These are phyloP conservation scores for Albizia julibrissin DNA, from an alignment of 306 rosid genomes.

Conservation along the genomic window DNA sequence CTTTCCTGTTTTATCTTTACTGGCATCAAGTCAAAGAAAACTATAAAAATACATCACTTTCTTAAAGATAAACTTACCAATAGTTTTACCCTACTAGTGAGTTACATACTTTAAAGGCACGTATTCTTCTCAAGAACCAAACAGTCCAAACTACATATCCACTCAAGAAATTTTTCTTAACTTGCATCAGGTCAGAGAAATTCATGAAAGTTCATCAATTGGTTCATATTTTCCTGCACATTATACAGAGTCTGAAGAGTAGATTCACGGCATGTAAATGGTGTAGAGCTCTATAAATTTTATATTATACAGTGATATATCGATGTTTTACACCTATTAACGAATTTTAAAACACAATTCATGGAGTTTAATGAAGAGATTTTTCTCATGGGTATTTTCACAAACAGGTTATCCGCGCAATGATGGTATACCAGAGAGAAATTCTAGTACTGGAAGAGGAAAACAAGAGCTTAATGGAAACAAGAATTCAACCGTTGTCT, in stretches of 20 bases:
- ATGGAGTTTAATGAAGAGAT: background rate
- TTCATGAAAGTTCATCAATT: background rate
- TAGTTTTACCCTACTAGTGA: background rate
- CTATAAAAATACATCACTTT: background rate
- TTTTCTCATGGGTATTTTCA: background rate
- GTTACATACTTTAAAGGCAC: background rate
- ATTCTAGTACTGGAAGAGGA: slow-evolving; percentile 56
- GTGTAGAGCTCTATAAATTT: background rate
- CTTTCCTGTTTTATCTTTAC: background rate
- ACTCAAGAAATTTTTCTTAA: background rate
- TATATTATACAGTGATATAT: no score
- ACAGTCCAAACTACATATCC: background rate
- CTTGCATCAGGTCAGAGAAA: background rate
- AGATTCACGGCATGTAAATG: background rate
- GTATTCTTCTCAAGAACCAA: background rate
- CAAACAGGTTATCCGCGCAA: slow-evolving; percentile 54
- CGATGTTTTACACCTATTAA: background rate
- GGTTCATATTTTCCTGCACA: background rate
- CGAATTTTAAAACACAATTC: background rate
- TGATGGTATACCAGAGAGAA: slow-evolving; percentile 53
- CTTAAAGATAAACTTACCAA: background rate
- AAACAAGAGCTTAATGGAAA: slow-evolving; percentile 52
- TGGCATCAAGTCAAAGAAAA: background rate
- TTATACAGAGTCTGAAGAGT: background rate
- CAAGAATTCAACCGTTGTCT: slow-evolving; percentile 56